Conservation (phyloP, 768 basidiomycete species). For the Dioszegia crocea region DNA sequence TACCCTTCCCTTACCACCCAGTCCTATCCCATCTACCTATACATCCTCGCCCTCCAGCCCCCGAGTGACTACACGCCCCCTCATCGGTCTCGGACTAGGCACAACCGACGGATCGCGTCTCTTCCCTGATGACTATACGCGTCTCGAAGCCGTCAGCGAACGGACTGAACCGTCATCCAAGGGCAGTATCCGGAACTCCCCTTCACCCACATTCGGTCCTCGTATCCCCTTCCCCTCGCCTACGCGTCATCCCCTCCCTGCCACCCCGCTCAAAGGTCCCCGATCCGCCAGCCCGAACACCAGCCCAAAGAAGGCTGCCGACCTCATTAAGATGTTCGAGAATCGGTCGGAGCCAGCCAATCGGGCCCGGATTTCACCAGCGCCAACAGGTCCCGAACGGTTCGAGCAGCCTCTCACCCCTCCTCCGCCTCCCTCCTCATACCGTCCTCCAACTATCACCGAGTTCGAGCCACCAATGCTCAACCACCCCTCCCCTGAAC, state of each 20-base stretch:
- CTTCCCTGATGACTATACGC: conserved; percentile 9
- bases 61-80: conserved; percentile 3
- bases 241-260: conserved; percentile 27
- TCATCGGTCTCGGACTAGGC: conserved; percentile 14
- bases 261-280: conserved; percentile 26
- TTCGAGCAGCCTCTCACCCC: conserved; percentile 8
- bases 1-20: conserved; percentile 4
- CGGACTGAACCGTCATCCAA: conserved; percentile 28
- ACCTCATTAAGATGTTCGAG: conserved; percentile 43
- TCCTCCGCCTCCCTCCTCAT: conserved; percentile 8
- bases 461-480: conserved; percentile 2
- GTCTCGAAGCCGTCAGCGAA: conserved; percentile 31
- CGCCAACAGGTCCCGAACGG: conserved; percentile 5
- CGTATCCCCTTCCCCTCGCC: conserved; percentile 3
- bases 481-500: conserved; percentile 3
- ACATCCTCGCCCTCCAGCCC: background rate
- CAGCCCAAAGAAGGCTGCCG: conserved; percentile 33
- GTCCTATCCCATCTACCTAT: background rate
- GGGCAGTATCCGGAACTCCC: conserved; percentile 5
- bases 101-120: conserved; percentile 7
- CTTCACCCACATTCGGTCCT: conserved; percentile 4
- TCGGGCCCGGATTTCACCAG: background rate
- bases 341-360: background rate
- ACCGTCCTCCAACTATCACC: background rate
- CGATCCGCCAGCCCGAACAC: conserved; percentile 14